These are phyloP conservation scores for Ceratocystis harringtonii DNA, from an alignment of 2,329 filamentous ascomycete genomes.

Conservation along the genomic window DNA sequence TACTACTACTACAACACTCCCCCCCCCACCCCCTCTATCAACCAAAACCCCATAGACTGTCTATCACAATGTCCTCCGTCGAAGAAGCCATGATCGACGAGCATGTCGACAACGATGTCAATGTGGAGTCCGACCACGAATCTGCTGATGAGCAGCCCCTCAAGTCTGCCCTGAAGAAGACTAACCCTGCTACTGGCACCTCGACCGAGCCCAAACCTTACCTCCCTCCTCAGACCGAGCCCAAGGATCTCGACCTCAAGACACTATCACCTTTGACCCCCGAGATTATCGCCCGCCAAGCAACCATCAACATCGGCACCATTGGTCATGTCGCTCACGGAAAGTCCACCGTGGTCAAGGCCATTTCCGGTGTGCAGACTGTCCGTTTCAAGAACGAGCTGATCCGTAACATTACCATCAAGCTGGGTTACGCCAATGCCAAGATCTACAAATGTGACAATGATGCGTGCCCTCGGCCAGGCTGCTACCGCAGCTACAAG, in stretches of 20 bases:
- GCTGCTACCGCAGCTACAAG: conserved; percentile 94
- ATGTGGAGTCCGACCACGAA: conserved; percentile 44
- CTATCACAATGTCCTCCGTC: conserved; percentile 36
- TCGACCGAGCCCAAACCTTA: conserved; percentile 38
- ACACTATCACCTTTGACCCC: conserved; percentile 73
- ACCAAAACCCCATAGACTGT: background rate
- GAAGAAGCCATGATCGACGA: conserved; percentile 52
- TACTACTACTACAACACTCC: background rate
- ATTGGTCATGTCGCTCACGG: conserved; percentile 98
- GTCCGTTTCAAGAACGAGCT: conserved; percentile 99
- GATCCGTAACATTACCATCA: conserved; percentile 98
- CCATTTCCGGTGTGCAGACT: conserved; percentile 96
- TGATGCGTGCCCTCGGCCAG: conserved; percentile 74
- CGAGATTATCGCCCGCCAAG: conserved; percentile 94
- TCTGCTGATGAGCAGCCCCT: conserved; percentile 45
- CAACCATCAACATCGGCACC: conserved; percentile 97
- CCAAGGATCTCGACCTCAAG: conserved; percentile 71
- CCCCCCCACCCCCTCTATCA: background rate
- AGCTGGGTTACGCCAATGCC: conserved; percentile 97
- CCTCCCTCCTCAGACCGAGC: conserved; percentile 80
- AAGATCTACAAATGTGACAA: conserved; percentile 99
- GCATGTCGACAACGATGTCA: conserved; percentile 44
- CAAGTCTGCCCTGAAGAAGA: conserved; percentile 81
- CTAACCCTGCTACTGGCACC: conserved; percentile 20
- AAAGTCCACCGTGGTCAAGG: conserved; percentile 97